These are phyloP conservation scores for Fusarium lateritium DNA, from an alignment of 2,329 filamentous ascomycete genomes.

Conservation along the genomic window DNA sequence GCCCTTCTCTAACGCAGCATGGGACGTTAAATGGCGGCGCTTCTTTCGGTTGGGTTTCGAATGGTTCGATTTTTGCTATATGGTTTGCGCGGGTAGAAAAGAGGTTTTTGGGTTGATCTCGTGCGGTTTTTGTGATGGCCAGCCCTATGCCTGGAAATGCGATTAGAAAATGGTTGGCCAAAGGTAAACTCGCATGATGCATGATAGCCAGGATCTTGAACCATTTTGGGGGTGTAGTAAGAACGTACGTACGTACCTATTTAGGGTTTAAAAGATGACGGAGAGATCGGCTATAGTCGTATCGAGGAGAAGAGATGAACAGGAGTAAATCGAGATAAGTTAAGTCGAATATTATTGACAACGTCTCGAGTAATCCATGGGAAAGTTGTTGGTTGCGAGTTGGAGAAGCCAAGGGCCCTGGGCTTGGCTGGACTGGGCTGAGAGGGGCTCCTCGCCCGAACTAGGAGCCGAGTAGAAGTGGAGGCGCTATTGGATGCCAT, in stretches of 20 bases:
- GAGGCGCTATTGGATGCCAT: slow-evolving; percentile 19
- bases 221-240: slow-evolving; percentile 9
- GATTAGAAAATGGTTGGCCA: slow-evolving; percentile 48
- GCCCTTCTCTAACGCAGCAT: slow-evolving; percentile 37
- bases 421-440: slow-evolving; percentile 3
- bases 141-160: slow-evolving; percentile 37
- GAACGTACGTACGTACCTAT: slow-evolving; percentile 15
- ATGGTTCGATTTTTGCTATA: slow-evolving; percentile 2
- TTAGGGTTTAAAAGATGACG: not conserved
- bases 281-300: not conserved
- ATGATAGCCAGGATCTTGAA: slow-evolving; percentile 34
- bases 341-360: not conserved
- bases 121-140: slow-evolving; percentile 32
- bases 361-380: slow-evolving; percentile 3
- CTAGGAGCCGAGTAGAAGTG: slow-evolving; percentile 14
- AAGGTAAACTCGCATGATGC: slow-evolving; percentile 47
- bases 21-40: not conserved
- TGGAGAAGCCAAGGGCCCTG: slow-evolving; percentile 14
- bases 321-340: slow-evolving; percentile 7
- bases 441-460: slow-evolving; percentile 36
- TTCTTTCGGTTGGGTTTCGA: slow-evolving; percentile 11
- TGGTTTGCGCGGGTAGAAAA: not conserved
- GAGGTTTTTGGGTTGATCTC: not conserved
- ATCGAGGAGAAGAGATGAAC: not conserved
- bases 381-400: slow-evolving; percentile 26